Base-by-base conservation (phyloP, 2,329 filamentous ascomycete species). In the Talaromyces sp. region DNA sequence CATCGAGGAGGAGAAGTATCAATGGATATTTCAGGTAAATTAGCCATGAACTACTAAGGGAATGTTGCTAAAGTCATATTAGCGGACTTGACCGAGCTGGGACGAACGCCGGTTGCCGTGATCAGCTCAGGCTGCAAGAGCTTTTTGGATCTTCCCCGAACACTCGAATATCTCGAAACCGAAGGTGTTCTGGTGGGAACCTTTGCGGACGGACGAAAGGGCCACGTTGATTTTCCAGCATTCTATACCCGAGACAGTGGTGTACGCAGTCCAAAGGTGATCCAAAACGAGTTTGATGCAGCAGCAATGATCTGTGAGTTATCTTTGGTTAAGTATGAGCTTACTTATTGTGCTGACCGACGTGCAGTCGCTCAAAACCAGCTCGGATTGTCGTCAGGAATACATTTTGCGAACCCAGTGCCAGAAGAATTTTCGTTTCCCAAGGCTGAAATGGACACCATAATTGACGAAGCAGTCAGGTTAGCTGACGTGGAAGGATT, bases 221-320 rank as follows among this genome's bases (percentile, higher is more conserved):
- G 87, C 1, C 77, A 83, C 6, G 84, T 97, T 47, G 89, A 96
- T 69, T 95, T 98, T 69, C 95, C 95, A 1, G 92, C 91, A 0
- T 99, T 99, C 75, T 99, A 91, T 84, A 91, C 90, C 0, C 82
- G 93, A 47, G 91, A 97, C 49, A 97, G 93, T 73, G 91, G 92
- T 13, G 78, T 89, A 58, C 86, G 82, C 73, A 96, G 92, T 71
- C 93, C 93, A 0, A 84, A 85, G 25, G 85, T 90, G 1, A 84
- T 97, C 49, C 77, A 86, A 58, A 84, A 88, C 66, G 91, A 96
- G 72, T 81, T 82, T 60, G 90, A 98, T 71, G 95, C 95, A 36
- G 95, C 95, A 0, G 87, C 89, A n/a, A 91, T 98, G 61, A 90
- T 96, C 61, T 82, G 85, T 88, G 74, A 74, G 84, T 78, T 17